These are phyloP conservation scores for Phytophthora citricola DNA, from an alignment of 352 stramenopile genomes.

Conservation along the genomic window DNA sequence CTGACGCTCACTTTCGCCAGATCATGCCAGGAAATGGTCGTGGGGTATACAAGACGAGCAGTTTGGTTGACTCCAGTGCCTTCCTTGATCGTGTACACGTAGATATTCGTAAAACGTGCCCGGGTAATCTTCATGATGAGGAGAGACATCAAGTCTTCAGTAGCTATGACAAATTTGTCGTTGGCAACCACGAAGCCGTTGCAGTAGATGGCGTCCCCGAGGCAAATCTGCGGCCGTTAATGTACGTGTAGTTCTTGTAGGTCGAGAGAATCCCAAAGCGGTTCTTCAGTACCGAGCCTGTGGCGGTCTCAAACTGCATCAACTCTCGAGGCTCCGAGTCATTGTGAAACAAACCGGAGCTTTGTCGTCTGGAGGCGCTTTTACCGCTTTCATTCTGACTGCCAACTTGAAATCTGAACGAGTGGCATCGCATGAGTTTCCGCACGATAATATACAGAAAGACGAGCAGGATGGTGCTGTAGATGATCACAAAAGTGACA, in stretches of 20 bases:
- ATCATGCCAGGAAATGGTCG: slow-evolving; percentile 48
- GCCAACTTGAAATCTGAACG: slow-evolving; percentile 9
- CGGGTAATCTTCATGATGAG: slow-evolving; percentile 53
- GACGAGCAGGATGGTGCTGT: slow-evolving; percentile 32
- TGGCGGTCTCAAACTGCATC: slow-evolving; percentile 46
- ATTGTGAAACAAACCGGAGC: slow-evolving; percentile 11
- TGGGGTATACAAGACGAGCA: slow-evolving; percentile 51
- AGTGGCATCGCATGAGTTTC: slow-evolving; percentile 26
- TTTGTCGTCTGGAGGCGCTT: slow-evolving; percentile 11
- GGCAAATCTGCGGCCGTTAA: slow-evolving; percentile 25
- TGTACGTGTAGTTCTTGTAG: slow-evolving; percentile 56
- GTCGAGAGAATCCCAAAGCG: slow-evolving; percentile 41
- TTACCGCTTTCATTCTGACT: slow-evolving; percentile 2
- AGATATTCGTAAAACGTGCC: slow-evolving; percentile 49
- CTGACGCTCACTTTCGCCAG: slow-evolving; percentile 42
- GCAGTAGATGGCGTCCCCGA: slow-evolving; percentile 64
- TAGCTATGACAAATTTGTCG: slow-evolving; percentile 56
- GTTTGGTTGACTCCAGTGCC: slow-evolving; percentile 42
- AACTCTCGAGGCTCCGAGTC: slow-evolving; percentile 23
- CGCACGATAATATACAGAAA: slow-evolving; percentile 37
- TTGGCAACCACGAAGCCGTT: slow-evolving; percentile 66
- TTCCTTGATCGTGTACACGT: slow-evolving; percentile 51
- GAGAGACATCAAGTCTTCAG: slow-evolving; percentile 46
- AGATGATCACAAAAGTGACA: slow-evolving; percentile 32
- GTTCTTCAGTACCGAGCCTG: slow-evolving; percentile 39